Base-by-base conservation (phyloP, 352 stramenopile genomes). In the Blastocystis sp. region DNA sequence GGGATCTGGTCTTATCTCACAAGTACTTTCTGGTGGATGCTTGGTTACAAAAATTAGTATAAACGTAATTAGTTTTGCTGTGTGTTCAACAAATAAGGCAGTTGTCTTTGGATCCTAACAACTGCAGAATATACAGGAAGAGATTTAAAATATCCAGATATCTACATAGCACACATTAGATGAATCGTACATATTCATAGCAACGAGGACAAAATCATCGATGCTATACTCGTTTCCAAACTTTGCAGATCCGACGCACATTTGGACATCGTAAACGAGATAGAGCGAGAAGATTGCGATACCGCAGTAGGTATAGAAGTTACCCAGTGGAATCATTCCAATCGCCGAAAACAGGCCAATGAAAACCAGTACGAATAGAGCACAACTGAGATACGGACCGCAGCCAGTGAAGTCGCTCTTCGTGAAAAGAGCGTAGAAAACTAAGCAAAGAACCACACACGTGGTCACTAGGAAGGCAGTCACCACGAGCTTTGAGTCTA, bases 111-210 rank as follows among this genome's bases (percentile, higher is more conserved):
- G 26, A 69, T 2, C 20, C 29, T 3, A 84, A 69, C 13, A 84
- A 39, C 50, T 69, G 50, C n/a, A 88, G 56, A 45, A 88, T 88
- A 50, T 88, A 88, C 43, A 88, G 23, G 45, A 88, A 88, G 18
- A 88, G 77, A 61, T 88, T 88, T 2, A 88, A 29, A 79, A 88
- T 88, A 88, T 88, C 77, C 3, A 88, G 59, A 43, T 88, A 88
- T 23, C 77, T 88, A 88, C 43, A 54, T 18, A 56, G 75, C 34
- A 77, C 2, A 8, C 18, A 29, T 4, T 13, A 11, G 3, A 5
- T 62, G 7, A 18, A 34, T 37, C 23, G 2, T 55, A 88, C 77
- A 88, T 88, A 20, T 88, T 88, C 62, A 88, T 11, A 39, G 77
- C 55, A 61, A 54, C 77, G 29, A 68, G 34, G 8, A 88, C 77